Conservation (phyloP, 805 yeast genomes). For the Sungouiozyma ichnusensis region DNA sequence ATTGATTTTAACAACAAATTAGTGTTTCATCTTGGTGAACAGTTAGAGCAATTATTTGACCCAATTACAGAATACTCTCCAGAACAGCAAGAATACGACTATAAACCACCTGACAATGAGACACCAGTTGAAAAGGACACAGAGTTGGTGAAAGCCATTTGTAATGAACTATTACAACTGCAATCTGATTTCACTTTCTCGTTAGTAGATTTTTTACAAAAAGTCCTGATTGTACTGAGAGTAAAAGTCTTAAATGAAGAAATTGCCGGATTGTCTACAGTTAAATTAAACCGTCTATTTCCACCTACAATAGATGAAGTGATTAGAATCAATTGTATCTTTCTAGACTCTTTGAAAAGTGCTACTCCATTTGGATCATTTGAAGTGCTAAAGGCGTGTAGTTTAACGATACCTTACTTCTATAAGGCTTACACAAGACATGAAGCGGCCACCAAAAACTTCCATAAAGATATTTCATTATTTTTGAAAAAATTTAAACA, state of each 20-base stretch:
- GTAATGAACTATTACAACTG: conserved; percentile 55
- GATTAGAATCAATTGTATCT: conserved; percentile 77
- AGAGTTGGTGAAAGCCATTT: conserved; percentile 40
- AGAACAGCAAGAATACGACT: conserved; percentile 65
- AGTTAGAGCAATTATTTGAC: conserved; percentile 78
- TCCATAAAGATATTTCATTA: conserved; percentile 36
- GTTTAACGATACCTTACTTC: conserved; percentile 76
- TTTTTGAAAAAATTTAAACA: conserved; percentile 32
- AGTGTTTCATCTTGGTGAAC: conserved; percentile 72
- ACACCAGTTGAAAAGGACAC: conserved; percentile 22
- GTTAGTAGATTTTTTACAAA: conserved; percentile 65
- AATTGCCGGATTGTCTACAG: conserved; percentile 43
- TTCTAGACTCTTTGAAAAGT: conserved; percentile 59
- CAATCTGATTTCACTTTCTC: conserved; percentile 68
- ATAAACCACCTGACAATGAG: conserved; percentile 44
- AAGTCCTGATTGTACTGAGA: conserved; percentile 69
- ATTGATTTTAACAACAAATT: conserved; percentile 63
- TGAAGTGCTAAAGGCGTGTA: conserved; percentile 73
- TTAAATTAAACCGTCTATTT: conserved; percentile 64
- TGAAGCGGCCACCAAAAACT: conserved; percentile 78
- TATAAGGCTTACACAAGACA: conserved; percentile 89
- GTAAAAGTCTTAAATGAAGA: conserved; percentile 51
- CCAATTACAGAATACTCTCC: conserved; percentile 89
- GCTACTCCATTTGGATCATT: conserved; percentile 62
- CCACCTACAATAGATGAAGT: conserved; percentile 96